Evolutionary conservation across 345 rosid species (phyloP), one percentile per base, ranked within the genome.

Genomic region (Populus tremula): DNA sequence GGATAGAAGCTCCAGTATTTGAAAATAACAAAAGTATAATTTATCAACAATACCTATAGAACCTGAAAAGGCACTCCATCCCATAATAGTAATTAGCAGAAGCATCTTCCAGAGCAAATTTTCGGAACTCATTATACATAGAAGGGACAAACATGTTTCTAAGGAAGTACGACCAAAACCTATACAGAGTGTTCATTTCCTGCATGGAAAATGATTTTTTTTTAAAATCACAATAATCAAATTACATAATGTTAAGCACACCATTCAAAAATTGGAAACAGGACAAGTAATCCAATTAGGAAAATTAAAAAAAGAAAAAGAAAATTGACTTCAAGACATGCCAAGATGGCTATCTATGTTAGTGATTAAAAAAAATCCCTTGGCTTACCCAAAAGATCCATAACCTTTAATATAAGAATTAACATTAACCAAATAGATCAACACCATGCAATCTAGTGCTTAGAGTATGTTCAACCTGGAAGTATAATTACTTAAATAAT

Each of bases 101-200:
- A 38, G 96, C 93, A 86, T 95, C 99, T 82, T 96, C 99, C 61
- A 89, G 85, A 36, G 99, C 96, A 77, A 87, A 75, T 85, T 89
- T 93, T 82, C 76, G 86, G 85, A 96, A 96, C 80, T 96, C 99
- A 39, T 92, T 86, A 83, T 96, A 96, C 92, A 96, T 90, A 36
- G 96, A 87, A 62, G 87, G 89, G 39, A 88, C 89, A 87, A 92
- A 91, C 74, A 85, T 77, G 38, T 90, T 90, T 85, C 99, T 87
- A 63, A 96, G 96, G 85, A 96, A 93, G 85, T 89, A 96, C 20
- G 98, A 90, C 99, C 99, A 96, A 83, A 93, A 96, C 72, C 98
- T 86, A 82, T 92, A 96, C 63, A 96, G 84, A 21, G 92, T 89
- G 80, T 96, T 96, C 99, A 96, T 96, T 88, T 93, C 99, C 99